Base-by-base conservation (phyloP, 164 flowering plant genomes). In the Umbellularia californica region DNA sequence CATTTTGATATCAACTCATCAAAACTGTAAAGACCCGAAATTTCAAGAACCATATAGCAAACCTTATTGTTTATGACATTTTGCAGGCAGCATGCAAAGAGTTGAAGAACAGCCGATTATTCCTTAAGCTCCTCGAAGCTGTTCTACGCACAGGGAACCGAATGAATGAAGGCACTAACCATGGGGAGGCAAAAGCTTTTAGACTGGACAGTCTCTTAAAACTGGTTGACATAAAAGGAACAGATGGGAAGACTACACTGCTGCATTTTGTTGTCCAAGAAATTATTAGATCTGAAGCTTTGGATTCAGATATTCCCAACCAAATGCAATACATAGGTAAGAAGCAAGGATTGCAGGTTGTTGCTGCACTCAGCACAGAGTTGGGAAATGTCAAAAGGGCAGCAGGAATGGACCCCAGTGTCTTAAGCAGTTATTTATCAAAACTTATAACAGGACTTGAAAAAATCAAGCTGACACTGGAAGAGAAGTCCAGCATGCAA, bases 231-330 rank as follows among this genome's bases (percentile, higher is more conserved):
- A 82, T 95, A 78, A 93, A 95, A 78, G 99, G 97, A 65, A 89
- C 90, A 12, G 99, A 95, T 82, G 99, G 99, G 50, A 92, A 93
- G 77, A 95, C 99, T 22, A 95, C 99, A 64, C 79, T 95, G 74
- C 98, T 95, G 4, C 99, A 95, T 79, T 95, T 95, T 82, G 99
- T 95, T 58, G 99, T 95, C 30, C 99, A 95, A 85, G 98, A 95
- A 85, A 93, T 95, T 50, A 88, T 88, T 64, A 83, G 95, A 78
- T 87, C 97, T n/a, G 97, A 91, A 81, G 93, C 89, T 22, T 58
- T 77, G 50, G 81, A 72, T 72, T 65, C 86, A 55, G 83, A 74
- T 77, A 79, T 52, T 71, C 81, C 76, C 15, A 77, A 77, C 58
- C 74, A 77, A 78, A 13, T 65, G 11, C 77, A 79, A 24, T 47